Conservation (phyloP, 1,284 basidiomycete species). For the Ceratobasidium theobromae region DNA sequence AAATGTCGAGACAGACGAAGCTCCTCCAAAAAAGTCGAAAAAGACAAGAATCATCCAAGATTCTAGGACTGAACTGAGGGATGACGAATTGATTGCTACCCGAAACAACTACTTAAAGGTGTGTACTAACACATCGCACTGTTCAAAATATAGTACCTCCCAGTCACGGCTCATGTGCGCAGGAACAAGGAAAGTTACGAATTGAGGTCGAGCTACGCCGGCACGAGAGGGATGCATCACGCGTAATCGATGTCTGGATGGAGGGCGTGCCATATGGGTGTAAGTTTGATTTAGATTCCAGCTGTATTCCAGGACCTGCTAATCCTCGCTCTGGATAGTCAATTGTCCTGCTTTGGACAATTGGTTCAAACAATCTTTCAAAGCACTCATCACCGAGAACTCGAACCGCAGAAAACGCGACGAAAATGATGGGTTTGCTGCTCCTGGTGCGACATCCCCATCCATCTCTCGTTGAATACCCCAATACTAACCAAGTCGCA, state of each 20-base stretch:
- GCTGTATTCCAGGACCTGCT: too few species aligned
- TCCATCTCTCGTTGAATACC: not conserved
- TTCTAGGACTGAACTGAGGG: slow-evolving; percentile 69
- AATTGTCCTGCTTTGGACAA: slow-evolving; percentile 61
- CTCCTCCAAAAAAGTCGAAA: slow-evolving; percentile 41
- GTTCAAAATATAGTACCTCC: not conserved
- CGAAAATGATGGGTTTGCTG: slow-evolving; percentile 22
- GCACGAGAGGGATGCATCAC: slow-evolving; percentile 56
- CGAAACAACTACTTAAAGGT: slow-evolving; percentile 59
- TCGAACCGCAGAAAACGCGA: slow-evolving; percentile 14
- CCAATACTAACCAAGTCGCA: not conserved
- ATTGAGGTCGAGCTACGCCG: slow-evolving; percentile 56
- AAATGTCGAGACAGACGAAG: slow-evolving; percentile 48
- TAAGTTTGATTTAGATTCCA: slow-evolving; percentile 50
- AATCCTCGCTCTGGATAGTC: slow-evolving; percentile 56
- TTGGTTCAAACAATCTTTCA: slow-evolving; percentile 60
- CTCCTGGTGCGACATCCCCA: slow-evolving; percentile 3
- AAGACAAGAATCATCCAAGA: slow-evolving; percentile 53
- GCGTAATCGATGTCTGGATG: slow-evolving; percentile 61
- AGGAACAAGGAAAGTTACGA: slow-evolving; percentile 58
- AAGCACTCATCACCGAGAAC: slow-evolving; percentile 18
- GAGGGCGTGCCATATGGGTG: slow-evolving; percentile 67
- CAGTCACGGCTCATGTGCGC: not conserved
- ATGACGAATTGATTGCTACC: slow-evolving; percentile 72
- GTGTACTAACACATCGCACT: too few species aligned